Conservation (phyloP, 805 yeast genomes). For the Candida orba region DNA sequence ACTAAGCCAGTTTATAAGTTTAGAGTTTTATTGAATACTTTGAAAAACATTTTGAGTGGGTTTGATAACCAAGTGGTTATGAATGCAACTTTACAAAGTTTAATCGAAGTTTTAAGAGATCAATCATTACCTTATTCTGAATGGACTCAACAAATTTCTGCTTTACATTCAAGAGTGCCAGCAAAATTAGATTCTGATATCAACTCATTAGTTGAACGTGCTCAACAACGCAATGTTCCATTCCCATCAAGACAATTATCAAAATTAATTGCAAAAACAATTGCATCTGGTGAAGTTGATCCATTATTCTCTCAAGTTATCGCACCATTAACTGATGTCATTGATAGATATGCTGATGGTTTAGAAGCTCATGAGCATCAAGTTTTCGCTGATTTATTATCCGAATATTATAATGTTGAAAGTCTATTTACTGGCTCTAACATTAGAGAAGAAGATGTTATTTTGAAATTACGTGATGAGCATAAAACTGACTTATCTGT, state of each 20-base stretch:
- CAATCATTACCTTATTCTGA: slow-evolving; percentile 86
- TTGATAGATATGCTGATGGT: slow-evolving; percentile 66
- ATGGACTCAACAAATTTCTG: slow-evolving; percentile 82
- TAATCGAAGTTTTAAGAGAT: slow-evolving; percentile 68
- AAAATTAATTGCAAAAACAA: slow-evolving; percentile 60
- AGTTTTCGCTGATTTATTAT: slow-evolving; percentile 62
- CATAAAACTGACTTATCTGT: slow-evolving; percentile 65
- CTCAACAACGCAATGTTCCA: slow-evolving; percentile 58
- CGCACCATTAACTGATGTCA: slow-evolving; percentile 68
- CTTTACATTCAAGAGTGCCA: slow-evolving; percentile 88
- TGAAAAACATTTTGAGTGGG: slow-evolving; percentile 79
- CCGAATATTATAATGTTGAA: slow-evolving; percentile 74
- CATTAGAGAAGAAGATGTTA: slow-evolving; percentile 81
- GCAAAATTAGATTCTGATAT: slow-evolving; percentile 64
- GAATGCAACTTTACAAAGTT: slow-evolving; percentile 70
- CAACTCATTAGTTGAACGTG: slow-evolving; percentile 57
- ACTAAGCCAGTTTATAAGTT: slow-evolving; percentile 77
- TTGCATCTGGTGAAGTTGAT: slow-evolving; percentile 44
- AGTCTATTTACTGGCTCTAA: slow-evolving; percentile 68
- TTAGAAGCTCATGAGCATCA: slow-evolving; percentile 76
- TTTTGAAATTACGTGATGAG: slow-evolving; percentile 81
- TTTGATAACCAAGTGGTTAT: slow-evolving; percentile 93
- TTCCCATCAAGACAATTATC: slow-evolving; percentile 89
- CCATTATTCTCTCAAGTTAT: slow-evolving; percentile 49
- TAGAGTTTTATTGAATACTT: slow-evolving; percentile 46